Percentiles rank a stretch among this genome's conserved stretches.
These are phyloP conservation scores for Clarireedia homoeocarpa DNA, from an alignment of 2,329 filamentous ascomycete species.

Conservation along the genomic window DNA sequence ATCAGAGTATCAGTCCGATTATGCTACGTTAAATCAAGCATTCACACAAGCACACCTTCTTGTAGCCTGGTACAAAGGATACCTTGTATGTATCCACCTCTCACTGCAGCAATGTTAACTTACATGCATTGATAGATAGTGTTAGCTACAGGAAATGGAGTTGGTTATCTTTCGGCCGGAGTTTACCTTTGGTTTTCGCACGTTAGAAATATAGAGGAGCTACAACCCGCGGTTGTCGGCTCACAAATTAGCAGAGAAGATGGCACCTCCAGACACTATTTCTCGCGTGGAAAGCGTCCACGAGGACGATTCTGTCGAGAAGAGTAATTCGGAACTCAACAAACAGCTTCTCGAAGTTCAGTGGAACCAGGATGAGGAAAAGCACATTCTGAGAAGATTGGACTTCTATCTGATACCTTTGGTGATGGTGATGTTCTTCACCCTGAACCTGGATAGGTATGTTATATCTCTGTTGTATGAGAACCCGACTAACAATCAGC, in stretches of 20 bases:
- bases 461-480: background rate
- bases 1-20: background rate
- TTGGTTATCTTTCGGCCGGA: background rate
- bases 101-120: background rate
- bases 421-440: conserved; percentile 9
- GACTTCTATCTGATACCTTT: conserved; percentile 6
- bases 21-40: background rate
- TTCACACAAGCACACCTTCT: conserved; percentile 3
- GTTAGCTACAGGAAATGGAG: background rate
- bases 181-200: background rate
- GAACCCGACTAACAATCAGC: background rate
- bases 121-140: background rate
- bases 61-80: background rate
- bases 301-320: conserved; percentile 2
- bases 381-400: background rate
- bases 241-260: background rate
- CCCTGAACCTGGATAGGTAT: conserved; percentile 8
- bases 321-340: conserved; percentile 5
- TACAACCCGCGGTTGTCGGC: background rate
- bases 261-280: conserved; percentile 3
- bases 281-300: conserved; percentile 5
- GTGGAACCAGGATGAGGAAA: conserved; percentile 7
- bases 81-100: background rate
- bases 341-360: background rate
- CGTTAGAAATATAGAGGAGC: background rate